Evolutionary conservation across 2,329 filamentous ascomycete species (phyloP), one percentile per base, ranked within the genome.

Genomic region (Aspergillus amoenus): DNA sequence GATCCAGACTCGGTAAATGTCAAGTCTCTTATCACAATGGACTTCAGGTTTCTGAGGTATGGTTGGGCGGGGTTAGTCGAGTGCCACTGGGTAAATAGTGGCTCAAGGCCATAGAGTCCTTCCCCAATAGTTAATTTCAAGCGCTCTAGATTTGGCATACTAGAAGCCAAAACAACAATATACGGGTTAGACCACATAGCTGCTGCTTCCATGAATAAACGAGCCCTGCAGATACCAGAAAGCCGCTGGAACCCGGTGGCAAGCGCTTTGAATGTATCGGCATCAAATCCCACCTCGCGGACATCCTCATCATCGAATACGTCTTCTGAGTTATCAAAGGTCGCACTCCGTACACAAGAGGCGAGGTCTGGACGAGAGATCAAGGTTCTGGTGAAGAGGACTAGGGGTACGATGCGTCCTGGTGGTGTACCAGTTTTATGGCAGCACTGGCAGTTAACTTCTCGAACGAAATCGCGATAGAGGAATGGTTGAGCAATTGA

Each of bases 351-450:
- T 27, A 56, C 27, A 24, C 22, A n/a, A 24, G 12, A 34, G 15
- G 34, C 56, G 24, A 61, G 41, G 7, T 61, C 52, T 37, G 56
- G 56, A 9, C 56, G 52, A 42, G 40, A n/a, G 21, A 50, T 37
- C 4, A 58, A 6, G 5, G 56, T 52, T n/a, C 45, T 24, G 2
- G 45, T 40, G n/a, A 61, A 61, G 15, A 22, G 34, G 13, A 58
- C 18, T 5, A 59, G 39, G 12, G 53, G 15, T 3, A 48, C 21
- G 7, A 61, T 32, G 13, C 37, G 41, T 21, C 44, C 24, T 27
- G 41, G 32, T 37, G 43, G 22, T 2, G 17, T 46, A 4, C 13
- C 18, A 11, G 21, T n/a, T 7, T 27, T 9, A 18, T 21, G 13
- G n/a, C 43, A 43, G 12, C 34, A 30, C n/a, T 22, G n/a, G 39